Conservation (phyloP, 495 filamentous ascomycete genomes). For the Lindgomyces ingoldianus region DNA sequence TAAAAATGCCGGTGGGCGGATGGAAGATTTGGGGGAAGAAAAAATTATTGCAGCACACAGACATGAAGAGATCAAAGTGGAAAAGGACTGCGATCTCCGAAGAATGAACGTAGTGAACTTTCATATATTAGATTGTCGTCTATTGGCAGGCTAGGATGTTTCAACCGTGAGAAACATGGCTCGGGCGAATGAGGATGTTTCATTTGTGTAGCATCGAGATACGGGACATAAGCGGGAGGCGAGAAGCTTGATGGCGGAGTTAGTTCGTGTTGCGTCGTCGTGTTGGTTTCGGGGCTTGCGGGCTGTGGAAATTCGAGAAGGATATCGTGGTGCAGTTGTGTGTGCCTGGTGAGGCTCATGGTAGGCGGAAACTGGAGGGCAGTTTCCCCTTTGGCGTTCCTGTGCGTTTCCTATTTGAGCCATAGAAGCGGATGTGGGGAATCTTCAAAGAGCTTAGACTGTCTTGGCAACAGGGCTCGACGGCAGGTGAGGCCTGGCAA, state of each 20-base stretch:
- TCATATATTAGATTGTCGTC: slow-evolving; percentile 32
- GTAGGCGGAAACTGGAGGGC: slow-evolving; percentile 18
- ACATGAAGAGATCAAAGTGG: slow-evolving; percentile 2
- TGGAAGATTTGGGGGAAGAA: slow-evolving; percentile 18
- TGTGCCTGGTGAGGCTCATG: slow-evolving; percentile 7
- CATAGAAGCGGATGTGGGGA: slow-evolving; percentile 23
- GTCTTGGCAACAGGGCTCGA: slow-evolving; percentile 18
- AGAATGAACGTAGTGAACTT: not conserved
- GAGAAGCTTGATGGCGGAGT: slow-evolving; percentile 17
- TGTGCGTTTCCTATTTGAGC: not conserved
- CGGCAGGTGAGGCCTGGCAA: slow-evolving; percentile 26
- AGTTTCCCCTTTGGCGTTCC: not conserved
- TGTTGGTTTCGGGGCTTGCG: not conserved
- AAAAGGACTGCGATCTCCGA: not conserved
- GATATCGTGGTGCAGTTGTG: slow-evolving; percentile 16
- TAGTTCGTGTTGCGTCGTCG: no score
- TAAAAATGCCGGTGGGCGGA: slow-evolving; percentile 27
- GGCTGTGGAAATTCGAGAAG: slow-evolving; percentile 29
- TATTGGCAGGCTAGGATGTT: slow-evolving; percentile 27
- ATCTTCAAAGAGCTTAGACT: not conserved
- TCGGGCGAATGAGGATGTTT: slow-evolving; percentile 11
- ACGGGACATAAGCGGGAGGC: slow-evolving; percentile 8
- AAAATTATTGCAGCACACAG: slow-evolving; percentile 16
- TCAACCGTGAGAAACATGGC: slow-evolving; percentile 16
- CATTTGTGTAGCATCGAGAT: slow-evolving; percentile 12